Percentiles rank a stretch among this genome's conserved stretches.
Conservation (phyloP, 345 rosid genomes). For the Erodium maritimum region DNA sequence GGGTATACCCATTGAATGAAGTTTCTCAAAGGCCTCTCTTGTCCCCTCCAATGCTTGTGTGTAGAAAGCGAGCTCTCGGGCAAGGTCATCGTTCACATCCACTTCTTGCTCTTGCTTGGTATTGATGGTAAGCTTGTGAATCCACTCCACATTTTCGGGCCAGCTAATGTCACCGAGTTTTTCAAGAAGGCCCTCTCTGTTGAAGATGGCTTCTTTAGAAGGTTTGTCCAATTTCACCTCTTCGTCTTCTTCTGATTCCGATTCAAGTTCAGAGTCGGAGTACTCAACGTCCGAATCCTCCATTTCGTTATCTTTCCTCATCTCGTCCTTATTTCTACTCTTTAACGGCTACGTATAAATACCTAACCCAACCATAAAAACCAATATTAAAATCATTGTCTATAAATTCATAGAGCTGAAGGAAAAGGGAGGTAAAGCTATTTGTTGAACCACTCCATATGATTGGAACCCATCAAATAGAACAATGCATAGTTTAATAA, state of each 20-base stretch:
- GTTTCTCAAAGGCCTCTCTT: conserved; percentile 45
- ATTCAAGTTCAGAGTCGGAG: conserved; percentile 24
- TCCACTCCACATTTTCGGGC: conserved; percentile 64
- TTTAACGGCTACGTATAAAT: too few relatives aligned
- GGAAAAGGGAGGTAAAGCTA: too few relatives aligned
- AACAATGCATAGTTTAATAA: too few relatives aligned
- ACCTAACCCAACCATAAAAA: too few relatives aligned
- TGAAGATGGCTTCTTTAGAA: conserved; percentile 38
- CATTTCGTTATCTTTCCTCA: too few relatives aligned
- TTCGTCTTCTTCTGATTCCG: conserved; percentile 45
- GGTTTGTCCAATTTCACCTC: conserved; percentile 49
- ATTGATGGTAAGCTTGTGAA: conserved; percentile 50
- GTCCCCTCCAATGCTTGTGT: conserved; percentile 76
- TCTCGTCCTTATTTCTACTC: too few relatives aligned
- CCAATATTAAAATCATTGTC: too few relatives aligned
- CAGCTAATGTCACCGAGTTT: conserved; percentile 75
- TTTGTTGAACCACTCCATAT: too few relatives aligned
- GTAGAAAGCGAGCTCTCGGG: conserved; percentile 62
- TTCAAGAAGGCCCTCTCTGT: conserved; percentile 55
- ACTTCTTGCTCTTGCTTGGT: conserved; percentile 55
- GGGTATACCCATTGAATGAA: conserved; percentile 44
- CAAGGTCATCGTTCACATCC: conserved; percentile 80
- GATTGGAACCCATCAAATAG: too few relatives aligned
- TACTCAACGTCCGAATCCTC: too few relatives aligned
- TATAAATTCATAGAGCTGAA: too few relatives aligned